Evolutionary conservation across 2,329 filamentous ascomycete genomes (phyloP).

Genomic region (Hypoxylon sp.): DNA sequence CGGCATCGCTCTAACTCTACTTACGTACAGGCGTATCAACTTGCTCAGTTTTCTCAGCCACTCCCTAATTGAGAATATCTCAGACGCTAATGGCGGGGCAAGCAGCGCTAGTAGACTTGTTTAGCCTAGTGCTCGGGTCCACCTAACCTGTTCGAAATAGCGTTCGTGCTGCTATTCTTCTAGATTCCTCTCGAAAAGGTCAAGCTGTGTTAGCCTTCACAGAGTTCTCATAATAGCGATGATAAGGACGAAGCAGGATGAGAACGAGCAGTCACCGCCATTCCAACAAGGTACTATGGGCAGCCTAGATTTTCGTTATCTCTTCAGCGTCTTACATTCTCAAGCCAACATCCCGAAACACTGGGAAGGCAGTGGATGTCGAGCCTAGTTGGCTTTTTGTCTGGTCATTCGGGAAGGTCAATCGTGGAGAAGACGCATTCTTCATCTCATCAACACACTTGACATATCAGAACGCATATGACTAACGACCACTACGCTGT

Average conservation of each 20-base stretch:
- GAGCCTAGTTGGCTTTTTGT: neutral
- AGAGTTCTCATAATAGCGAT: conserved; percentile 5
- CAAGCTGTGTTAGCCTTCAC: conserved; percentile 6
- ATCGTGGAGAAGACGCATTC: conserved; percentile 27
- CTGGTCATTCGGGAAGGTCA: conserved; percentile 24
- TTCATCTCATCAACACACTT: conserved; percentile 33
- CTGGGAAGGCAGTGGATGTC: neutral
- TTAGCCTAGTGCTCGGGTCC: conserved; percentile 15
- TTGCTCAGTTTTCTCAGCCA: conserved; percentile 35
- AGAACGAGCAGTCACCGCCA: conserved; percentile 15
- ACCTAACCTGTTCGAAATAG: conserved; percentile 11
- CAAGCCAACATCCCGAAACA: conserved; percentile 3
- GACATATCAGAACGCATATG: conserved; percentile 19
- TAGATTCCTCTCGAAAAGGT: conserved; percentile 34
- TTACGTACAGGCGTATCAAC: conserved; percentile 37
- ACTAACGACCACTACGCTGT: conserved; percentile 23
- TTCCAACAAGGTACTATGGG: neutral
- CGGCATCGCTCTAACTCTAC: conserved; percentile 40
- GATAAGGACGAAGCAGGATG: conserved; percentile 3
- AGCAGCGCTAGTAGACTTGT: conserved; percentile 13
- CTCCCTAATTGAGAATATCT: conserved; percentile 38
- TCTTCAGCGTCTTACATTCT: neutral
- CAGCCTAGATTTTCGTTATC: conserved; percentile 12
- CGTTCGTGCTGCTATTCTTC: conserved; percentile 26
- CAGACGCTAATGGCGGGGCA: conserved; percentile 39